These are phyloP conservation scores for Alternaria sp. DNA, from an alignment of 2,329 filamentous ascomycete species.

Conservation along the genomic window DNA sequence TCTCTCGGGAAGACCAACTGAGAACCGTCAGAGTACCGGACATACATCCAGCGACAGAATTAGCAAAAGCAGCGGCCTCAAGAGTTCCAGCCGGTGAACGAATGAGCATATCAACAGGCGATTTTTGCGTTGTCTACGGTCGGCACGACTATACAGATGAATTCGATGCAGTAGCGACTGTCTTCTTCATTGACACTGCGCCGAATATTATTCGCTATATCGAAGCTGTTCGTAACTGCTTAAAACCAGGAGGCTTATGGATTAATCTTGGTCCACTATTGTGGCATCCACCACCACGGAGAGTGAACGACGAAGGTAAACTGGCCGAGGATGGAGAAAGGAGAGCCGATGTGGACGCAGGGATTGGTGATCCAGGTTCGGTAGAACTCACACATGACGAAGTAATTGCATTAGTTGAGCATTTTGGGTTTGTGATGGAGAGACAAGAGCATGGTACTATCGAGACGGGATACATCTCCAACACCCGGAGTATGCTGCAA, in stretches of 20 bases:
- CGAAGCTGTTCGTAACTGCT: constrained; percentile 79
- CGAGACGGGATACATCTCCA: constrained; percentile 87
- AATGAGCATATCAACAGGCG: constrained; percentile 93
- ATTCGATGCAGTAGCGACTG: constrained; percentile 85
- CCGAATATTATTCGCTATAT: constrained; percentile 92
- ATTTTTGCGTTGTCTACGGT: constrained; percentile 88
- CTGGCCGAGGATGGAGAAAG: constrained; percentile 18
- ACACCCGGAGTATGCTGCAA: constrained; percentile 83
- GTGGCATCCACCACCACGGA: constrained; percentile 90
- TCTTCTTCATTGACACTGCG: constrained; percentile 98
- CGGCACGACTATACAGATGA: constrained; percentile 65
- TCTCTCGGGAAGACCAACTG: constrained; percentile 76
- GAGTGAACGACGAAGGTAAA: constrained; percentile 1
- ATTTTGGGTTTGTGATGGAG: constrained; percentile 79
- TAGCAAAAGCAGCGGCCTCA: constrained; percentile 36
- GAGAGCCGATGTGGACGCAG: constrained; percentile 49
- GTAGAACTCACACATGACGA: constrained; percentile 93
- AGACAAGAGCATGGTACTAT: constrained; percentile 63
- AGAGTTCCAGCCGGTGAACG: constrained; percentile 60
- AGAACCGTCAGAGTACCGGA: constrained; percentile 79
- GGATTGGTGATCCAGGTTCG: constrained; percentile 87
- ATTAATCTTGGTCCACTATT: constrained; percentile 90
- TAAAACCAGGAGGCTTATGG: constrained; percentile 80
- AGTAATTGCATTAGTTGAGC: constrained; percentile 76
- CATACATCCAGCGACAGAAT: constrained; percentile 58